Evolutionary conservation across 139 green algal genomes (phyloP).

Genomic region (Volvox africanus): DNA sequence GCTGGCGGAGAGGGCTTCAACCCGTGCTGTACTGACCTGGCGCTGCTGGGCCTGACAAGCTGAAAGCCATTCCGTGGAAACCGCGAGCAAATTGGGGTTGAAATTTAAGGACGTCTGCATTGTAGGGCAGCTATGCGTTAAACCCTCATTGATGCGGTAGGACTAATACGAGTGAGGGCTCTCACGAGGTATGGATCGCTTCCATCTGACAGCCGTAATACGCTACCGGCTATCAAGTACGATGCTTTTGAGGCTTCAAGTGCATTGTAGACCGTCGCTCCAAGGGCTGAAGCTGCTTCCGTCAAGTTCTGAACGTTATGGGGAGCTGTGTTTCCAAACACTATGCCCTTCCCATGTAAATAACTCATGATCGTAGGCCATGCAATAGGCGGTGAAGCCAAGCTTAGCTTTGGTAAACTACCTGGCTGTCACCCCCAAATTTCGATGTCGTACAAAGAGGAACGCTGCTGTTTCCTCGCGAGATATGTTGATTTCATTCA

Average conservation of each 20-base stretch:
- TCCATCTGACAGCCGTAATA: background rate
- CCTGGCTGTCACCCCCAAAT: background rate
- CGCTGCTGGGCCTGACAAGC: background rate
- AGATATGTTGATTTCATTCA: too few relatives aligned
- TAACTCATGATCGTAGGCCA: background rate
- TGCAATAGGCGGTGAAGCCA: background rate
- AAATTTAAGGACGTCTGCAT: background rate
- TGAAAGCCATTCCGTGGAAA: background rate
- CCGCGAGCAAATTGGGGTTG: background rate
- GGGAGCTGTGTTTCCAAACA: constrained; percentile 2
- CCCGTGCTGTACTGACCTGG: background rate
- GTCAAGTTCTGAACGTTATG: background rate
- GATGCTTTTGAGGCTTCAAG: background rate
- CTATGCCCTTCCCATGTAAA: background rate
- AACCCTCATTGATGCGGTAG: background rate
- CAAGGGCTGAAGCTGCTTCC: background rate
- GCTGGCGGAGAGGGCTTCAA: background rate
- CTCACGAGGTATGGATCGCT: constrained; percentile 40
- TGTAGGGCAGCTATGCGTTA: background rate
- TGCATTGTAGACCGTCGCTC: background rate
- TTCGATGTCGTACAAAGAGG: too few relatives aligned
- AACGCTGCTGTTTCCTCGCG: too few relatives aligned
- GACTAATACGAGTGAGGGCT: background rate
- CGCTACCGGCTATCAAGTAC: constrained; percentile 1
- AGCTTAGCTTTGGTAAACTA: background rate